Evolutionary conservation across 2,329 filamentous ascomycete species (phyloP), one percentile per base, ranked within the genome.

Genomic region (Pseudodiploospora longispora): DNA sequence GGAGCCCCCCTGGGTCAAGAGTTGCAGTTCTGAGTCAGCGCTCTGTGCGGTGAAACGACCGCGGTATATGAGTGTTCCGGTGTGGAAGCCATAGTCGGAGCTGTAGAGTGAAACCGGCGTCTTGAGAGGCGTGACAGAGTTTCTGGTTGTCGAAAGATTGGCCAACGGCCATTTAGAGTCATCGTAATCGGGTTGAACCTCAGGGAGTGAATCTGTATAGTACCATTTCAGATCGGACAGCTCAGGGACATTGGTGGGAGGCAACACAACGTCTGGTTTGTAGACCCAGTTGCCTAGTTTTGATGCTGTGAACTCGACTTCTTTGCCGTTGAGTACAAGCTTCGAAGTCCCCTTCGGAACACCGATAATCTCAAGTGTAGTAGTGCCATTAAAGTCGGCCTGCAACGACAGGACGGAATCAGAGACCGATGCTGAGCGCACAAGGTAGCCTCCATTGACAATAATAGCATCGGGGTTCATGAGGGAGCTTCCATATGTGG

Each of bases 81-180:
- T 73, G 58, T 86, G 72, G 62, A 80, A 90, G 27, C 85, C 85
- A 55, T 90, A 90, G 60, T 90, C 85, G 10, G 76, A 76, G 1
- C 72, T 72, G 54, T 83, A 87, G 0, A 90, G 72, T 0, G 78
- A 81, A 0, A 76, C 80, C 0, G 83, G 80, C 0, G 85, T 89
- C 1, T 68, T 72, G 2, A 83, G 64, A 2, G 72, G 64, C 27
- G 63, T 55, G 12, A 70, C 65, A 0, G 75, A 77, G 59, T 88
- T 88, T 56, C 76, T 76, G 1, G 79, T 81, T 3, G 69, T 70
- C 0, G 64, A 68, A 5, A 78, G 67, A 47, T 82, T 64, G 1
- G 84, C 85, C 0, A 57, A 52, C 0, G 71, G 71, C 87, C 87
- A 93, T 5, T 63, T 61, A 3, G 74, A 74, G 59, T 93, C 87